phyloP scores from a whole-genome alignment of 192 early-diverging fungal species.

The Entomortierella chlamydospora region DNA sequence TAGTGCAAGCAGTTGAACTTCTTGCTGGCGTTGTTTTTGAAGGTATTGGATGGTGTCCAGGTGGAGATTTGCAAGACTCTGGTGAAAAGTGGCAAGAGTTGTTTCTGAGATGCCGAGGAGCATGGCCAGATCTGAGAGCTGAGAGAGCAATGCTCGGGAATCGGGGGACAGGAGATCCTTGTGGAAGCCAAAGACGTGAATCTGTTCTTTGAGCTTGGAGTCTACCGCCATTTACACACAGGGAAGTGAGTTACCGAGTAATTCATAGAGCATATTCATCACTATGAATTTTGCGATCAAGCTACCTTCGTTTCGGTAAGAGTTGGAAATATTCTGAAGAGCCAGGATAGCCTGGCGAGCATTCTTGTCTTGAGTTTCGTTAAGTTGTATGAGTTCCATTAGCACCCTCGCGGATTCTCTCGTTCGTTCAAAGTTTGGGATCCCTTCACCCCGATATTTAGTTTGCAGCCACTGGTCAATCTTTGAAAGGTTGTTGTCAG shows the following conservation, averaged over 20 bases:
- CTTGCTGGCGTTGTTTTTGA: not conserved
- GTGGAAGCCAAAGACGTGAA: constrained; percentile 13
- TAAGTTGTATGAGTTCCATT: constrained; percentile 15
- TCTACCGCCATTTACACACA: not conserved
- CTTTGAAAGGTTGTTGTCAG: not conserved
- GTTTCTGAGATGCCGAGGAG: constrained; percentile 26
- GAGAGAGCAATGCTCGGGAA: not conserved
- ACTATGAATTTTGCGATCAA: no score
- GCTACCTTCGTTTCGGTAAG: constrained; percentile 27
- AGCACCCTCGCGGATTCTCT: constrained; percentile 4
- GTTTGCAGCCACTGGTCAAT: constrained; percentile 38
- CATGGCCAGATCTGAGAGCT: constrained; percentile 32
- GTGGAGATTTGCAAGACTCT: constrained; percentile 12
- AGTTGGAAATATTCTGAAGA: not conserved
- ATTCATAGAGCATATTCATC: no score
- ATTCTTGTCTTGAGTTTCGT: constrained; percentile 16
- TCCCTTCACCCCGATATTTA: constrained; percentile 8
- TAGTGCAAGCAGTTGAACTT: not conserved
- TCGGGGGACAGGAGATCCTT: constrained; percentile 6
- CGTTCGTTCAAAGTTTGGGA: constrained; percentile 38
- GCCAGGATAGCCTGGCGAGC: constrained; percentile 6
- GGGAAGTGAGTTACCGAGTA: no score
- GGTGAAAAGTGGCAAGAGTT: constrained; percentile 9
- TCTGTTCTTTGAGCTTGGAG: constrained; percentile 17
- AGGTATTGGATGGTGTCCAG: constrained; percentile 3